A percentile compares a stretch with the other conserved stretches of the same genome.
phyloP scores from a whole-genome alignment of 768 basidiomycete genomes.

The Collybiopsis luxurians region DNA sequence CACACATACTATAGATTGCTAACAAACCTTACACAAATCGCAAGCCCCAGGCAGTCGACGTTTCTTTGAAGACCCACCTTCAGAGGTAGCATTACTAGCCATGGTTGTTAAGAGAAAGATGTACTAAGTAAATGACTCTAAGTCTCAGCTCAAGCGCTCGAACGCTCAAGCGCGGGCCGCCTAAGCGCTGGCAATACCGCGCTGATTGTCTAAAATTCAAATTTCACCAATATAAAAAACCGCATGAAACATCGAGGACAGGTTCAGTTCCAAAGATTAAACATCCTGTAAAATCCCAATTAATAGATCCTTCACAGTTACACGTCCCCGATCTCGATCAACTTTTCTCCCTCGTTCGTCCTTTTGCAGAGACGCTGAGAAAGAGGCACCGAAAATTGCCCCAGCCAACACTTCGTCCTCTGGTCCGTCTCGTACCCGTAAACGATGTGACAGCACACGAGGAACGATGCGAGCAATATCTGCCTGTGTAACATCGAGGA shows the following conservation, averaged over 20 bases:
- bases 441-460: slow-evolving; percentile 69
- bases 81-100: neutral
- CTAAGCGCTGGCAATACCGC: too few relatives aligned
- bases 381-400: slow-evolving; percentile 53
- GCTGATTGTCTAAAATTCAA: too few relatives aligned
- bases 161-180: too few relatives aligned
- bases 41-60: slow-evolving; percentile 65
- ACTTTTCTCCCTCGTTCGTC: slow-evolving; percentile 13
- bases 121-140: too few relatives aligned
- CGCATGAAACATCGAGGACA: too few relatives aligned
- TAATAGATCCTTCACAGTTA: slow-evolving; percentile 65
- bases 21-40: slow-evolving; percentile 57
- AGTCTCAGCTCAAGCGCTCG: too few relatives aligned
- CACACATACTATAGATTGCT: neutral
- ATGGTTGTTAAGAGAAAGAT: too few relatives aligned
- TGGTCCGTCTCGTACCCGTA: slow-evolving; percentile 67
- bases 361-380: slow-evolving; percentile 7
- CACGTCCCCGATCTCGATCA: slow-evolving; percentile 15
- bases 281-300: slow-evolving; percentile 38
- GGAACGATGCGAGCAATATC: slow-evolving; percentile 75
- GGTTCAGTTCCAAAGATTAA: neutral
- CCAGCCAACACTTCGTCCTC: slow-evolving; percentile 69
- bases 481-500: slow-evolving; percentile 67
- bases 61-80: slow-evolving; percentile 38
- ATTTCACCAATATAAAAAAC: too few relatives aligned